Base-by-base conservation (phyloP, 2,329 filamentous ascomycete species). In the Colletotrichum coccodes region DNA sequence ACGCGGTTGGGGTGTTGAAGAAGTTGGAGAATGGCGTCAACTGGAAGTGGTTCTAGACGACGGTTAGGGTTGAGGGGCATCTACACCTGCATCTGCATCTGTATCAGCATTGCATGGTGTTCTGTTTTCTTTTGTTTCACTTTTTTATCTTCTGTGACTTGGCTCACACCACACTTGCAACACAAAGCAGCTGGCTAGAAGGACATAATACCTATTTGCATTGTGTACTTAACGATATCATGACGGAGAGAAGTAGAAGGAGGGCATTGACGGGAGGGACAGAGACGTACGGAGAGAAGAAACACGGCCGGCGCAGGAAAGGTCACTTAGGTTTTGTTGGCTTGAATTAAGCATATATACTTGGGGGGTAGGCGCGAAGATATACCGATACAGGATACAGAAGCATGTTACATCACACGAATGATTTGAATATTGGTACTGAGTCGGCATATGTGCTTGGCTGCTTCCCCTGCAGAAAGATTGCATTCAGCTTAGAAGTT, bases 1-100 rank as follows among this genome's bases (percentile, higher is more conserved):
- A 90, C 72, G 85, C 87, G 7, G 79, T 87, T 4, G 78, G 81
- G 2, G 87, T 89, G 59, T 72, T 90, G 71, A 81, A 78, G 72
- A 86, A 82, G 72, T 75, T 90, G 60, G 84, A 87, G 72, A 82
- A 85, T 70, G 79, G 81, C 4, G 58, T 58, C 26, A 52, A 44
- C 34, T 71, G 68, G 52, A 60, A 49, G 58, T 72, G 60, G 60
- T 71, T 72, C 21, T 69, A 65, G n/a, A 52, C 16, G n/a, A 42
- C 26, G 11, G 23, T 26, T 2, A n/a, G 9, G 21, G 42, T 57
- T 26, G 21, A 23, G 49, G n/a, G n/a, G 26, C 47, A 46, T 40
- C 30, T 63, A 6, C 5, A 16, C 11, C n/a, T 23, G 34, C 34
- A 38, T 40, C 30, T 30, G 40, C 40, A 46, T 26, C 30, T 32